Percentiles rank a stretch among this genome's conserved stretches.
phyloP scores from a whole-genome alignment of 1,284 basidiomycete species.

The Boletellus deceptivus region DNA sequence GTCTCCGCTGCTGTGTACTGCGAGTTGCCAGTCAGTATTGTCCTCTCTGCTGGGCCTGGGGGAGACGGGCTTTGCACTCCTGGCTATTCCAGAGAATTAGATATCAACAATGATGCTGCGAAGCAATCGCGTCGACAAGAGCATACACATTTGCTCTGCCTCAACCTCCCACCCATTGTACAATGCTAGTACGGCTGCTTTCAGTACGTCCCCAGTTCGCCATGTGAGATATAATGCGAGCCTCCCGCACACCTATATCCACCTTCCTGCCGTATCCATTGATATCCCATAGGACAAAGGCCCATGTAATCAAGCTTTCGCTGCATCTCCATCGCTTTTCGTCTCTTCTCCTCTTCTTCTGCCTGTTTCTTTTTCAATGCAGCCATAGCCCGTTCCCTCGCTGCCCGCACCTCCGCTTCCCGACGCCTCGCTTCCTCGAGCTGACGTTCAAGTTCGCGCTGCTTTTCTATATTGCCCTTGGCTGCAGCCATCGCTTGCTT shows the following conservation, averaged over 20 bases:
- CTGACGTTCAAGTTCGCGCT: slow-evolving; percentile 20
- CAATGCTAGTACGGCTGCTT: no score
- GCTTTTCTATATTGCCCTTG: slow-evolving; percentile 18
- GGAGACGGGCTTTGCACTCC: no score
- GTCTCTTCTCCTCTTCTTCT: slow-evolving; percentile 36
- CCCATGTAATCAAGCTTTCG: slow-evolving; percentile 48
- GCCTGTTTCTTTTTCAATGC: slow-evolving; percentile 37
- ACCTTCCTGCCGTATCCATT: slow-evolving; percentile 45
- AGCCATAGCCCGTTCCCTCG: slow-evolving; percentile 34
- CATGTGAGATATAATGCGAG: slow-evolving; percentile 43
- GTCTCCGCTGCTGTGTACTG: no score
- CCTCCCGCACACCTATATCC: slow-evolving; percentile 62
- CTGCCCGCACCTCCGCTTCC: slow-evolving; percentile 25
- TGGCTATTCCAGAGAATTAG: no score
- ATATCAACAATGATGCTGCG: no score
- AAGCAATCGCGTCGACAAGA: no score
- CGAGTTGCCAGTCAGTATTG: no score
- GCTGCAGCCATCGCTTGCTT: slow-evolving; percentile 18
- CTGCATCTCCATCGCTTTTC: slow-evolving; percentile 42
- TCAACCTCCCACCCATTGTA: no score
- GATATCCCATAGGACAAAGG: slow-evolving; percentile 48
- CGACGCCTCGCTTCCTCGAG: slow-evolving; percentile 25
- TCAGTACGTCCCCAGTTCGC: slow-evolving; percentile 17
- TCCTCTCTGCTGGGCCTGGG: no score
- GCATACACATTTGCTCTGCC: no score